phyloP scores from a whole-genome alignment of 768 basidiomycete species.

The Harrya chromipes region DNA sequence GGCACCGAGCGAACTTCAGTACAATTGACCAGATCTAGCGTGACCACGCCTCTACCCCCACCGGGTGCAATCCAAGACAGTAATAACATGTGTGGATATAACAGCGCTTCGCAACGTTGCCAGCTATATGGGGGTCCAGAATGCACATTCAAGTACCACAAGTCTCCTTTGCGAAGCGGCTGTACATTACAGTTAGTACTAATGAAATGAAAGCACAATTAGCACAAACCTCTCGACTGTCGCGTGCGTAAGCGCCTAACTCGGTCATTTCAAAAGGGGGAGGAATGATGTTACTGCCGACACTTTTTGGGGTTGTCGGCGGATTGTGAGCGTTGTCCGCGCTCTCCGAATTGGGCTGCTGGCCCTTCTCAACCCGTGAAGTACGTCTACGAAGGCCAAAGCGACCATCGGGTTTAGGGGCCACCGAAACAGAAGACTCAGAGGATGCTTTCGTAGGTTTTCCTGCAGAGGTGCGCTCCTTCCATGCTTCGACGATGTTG shows the following conservation, averaged over 20 bases:
- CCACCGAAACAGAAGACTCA: constrained; percentile 40
- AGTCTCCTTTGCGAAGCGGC: constrained; percentile 80
- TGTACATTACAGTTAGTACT: constrained; percentile 31
- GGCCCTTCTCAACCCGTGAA: constrained; percentile 23
- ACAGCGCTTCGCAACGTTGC: constrained; percentile 78
- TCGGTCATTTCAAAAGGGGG: constrained; percentile 48
- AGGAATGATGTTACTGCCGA: constrained; percentile 35
- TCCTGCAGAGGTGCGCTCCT: constrained; percentile 60
- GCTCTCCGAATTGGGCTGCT: constrained; percentile 13
- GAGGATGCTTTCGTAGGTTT: constrained; percentile 32
- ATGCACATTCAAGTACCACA: constrained; percentile 95
- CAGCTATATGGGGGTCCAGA: constrained; percentile 72
- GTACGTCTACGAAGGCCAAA: constrained; percentile 35
- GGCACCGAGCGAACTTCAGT: constrained; percentile 81
- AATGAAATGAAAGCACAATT: background rate
- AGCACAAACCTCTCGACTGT: constrained; percentile 42
- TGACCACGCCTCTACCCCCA: constrained; percentile 82
- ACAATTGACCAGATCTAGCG: constrained; percentile 83
- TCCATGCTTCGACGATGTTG: constrained; percentile 79
- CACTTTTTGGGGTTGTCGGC: constrained; percentile 28
- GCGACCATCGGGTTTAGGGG: constrained; percentile 24
- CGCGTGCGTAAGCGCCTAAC: constrained; percentile 40
- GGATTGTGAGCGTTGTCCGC: constrained; percentile 5
- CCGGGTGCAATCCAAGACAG: constrained; percentile 85
- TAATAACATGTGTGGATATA: constrained; percentile 81